A percentile compares a stretch with the other conserved stretches of the same genome.
Conservation (phyloP, 2,329 filamentous ascomycete species). For the Penicillium digitatum region DNA sequence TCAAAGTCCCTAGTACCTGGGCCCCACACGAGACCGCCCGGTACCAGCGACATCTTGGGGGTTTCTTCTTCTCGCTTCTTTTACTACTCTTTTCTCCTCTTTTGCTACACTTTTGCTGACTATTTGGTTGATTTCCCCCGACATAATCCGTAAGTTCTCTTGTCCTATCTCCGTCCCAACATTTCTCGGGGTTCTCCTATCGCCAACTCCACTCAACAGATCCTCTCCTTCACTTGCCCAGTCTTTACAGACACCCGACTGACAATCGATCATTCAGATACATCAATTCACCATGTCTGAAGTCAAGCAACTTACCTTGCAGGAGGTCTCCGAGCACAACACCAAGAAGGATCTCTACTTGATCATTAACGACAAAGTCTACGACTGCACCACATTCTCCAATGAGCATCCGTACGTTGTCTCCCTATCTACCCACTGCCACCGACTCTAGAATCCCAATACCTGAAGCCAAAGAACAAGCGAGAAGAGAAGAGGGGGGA, state of each 20-base stretch:
- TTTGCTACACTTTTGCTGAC: background rate
- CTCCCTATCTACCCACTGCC: background rate
- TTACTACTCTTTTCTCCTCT: no score
- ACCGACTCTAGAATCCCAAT: constrained; percentile 2
- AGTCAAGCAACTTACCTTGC: constrained; percentile 65
- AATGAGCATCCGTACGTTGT: constrained; percentile 85
- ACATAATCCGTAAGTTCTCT: background rate
- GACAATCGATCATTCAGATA: background rate
- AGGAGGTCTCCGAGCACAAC: constrained; percentile 79
- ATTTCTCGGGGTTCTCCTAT: constrained; percentile 6
- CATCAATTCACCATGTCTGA: constrained; percentile 47
- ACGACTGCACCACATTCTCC: constrained; percentile 81
- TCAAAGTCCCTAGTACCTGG: constrained; percentile 8
- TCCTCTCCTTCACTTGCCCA: background rate
- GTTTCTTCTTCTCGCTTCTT: constrained; percentile 11
- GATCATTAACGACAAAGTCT: constrained; percentile 95
- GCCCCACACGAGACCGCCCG: constrained; percentile 16
- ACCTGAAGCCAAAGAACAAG: background rate
- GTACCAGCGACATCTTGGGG: constrained; percentile 3
- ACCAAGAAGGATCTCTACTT: constrained; percentile 89
- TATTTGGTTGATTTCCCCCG: background rate
- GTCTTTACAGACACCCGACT: constrained; percentile 1
- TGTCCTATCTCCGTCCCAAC: background rate
- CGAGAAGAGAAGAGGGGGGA: background rate
- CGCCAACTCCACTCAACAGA: constrained; percentile 7